These are phyloP conservation scores for Durotheca rogersii DNA, from an alignment of 495 filamentous ascomycete species.

Conservation along the genomic window DNA sequence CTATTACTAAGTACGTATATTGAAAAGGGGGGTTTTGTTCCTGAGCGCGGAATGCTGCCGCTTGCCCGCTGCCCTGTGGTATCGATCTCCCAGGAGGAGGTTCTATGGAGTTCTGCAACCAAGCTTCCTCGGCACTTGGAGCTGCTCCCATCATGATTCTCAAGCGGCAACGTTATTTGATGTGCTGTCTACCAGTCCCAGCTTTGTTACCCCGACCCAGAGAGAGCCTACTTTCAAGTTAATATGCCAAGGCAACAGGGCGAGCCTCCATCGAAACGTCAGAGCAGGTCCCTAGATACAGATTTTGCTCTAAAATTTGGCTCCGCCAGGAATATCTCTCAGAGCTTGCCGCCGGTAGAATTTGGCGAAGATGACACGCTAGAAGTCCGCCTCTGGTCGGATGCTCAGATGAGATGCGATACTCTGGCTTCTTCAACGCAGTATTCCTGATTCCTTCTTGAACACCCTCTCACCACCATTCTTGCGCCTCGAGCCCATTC, in stretches of 20 bases:
- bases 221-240: too few species aligned
- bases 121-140: too few species aligned
- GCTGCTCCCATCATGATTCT: too few species aligned
- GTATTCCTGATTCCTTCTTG: conserved; percentile 17
- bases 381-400: conserved; percentile 13
- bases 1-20: too few species aligned
- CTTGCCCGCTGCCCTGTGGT: too few species aligned
- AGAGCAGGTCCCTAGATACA: conserved; percentile 23
- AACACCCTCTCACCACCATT: conserved; percentile 27
- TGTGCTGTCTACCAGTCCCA: too few species aligned
- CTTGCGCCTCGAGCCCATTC: conserved; percentile 33
- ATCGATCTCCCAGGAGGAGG: too few species aligned
- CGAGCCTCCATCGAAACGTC: conserved; percentile 21
- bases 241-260: conserved; percentile 30
- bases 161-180: too few species aligned
- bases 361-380: conserved; percentile 28
- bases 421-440: background rate
- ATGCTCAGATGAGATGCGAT: background rate
- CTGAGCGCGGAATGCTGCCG: too few species aligned
- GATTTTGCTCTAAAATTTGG: conserved; percentile 32
- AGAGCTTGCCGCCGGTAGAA: conserved; percentile 24
- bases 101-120: too few species aligned
- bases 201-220: too few species aligned
- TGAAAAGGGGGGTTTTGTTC: too few species aligned
- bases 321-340: conserved; percentile 19